Conservation (phyloP, 495 filamentous ascomycete genomes). For the Cenococcum geophilum region DNA sequence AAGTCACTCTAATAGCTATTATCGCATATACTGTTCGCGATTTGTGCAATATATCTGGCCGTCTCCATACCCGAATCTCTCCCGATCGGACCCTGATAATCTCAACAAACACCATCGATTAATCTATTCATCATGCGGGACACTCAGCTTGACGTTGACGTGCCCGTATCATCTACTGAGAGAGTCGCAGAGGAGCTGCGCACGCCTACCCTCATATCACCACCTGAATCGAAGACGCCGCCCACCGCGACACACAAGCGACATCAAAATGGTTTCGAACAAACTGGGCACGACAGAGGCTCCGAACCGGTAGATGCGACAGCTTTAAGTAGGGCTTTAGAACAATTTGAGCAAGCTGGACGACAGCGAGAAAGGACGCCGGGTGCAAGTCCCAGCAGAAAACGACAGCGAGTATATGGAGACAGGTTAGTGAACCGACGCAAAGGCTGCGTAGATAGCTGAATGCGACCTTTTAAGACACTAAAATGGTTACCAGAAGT, state of each 20-base stretch:
- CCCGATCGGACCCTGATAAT: not conserved
- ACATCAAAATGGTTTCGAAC: constrained; percentile 30
- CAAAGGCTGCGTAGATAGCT: not conserved
- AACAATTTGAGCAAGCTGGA: constrained; percentile 57
- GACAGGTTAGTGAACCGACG: constrained; percentile 54
- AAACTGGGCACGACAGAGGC: constrained; percentile 36
- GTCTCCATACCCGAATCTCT: not conserved
- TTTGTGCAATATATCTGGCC: not conserved
- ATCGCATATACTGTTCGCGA: not conserved
- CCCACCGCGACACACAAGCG: constrained; percentile 41
- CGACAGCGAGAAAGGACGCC: constrained; percentile 62
- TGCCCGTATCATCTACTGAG: constrained; percentile 11
- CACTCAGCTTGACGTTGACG: constrained; percentile 1
- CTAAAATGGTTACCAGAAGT: too few relatives aligned
- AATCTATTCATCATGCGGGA: constrained; percentile 4
- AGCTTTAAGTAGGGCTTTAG: constrained; percentile 58
- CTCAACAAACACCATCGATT: not conserved
- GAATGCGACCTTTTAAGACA: not conserved
- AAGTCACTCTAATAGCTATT: not conserved
- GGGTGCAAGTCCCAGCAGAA: constrained; percentile 72
- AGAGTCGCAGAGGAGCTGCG: constrained; percentile 19
- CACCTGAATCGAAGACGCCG: constrained; percentile 44
- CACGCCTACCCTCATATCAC: constrained; percentile 37
- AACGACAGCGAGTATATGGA: constrained; percentile 78
- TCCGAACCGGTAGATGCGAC: constrained; percentile 56